These are phyloP conservation scores for Nitzschia sp. DNA, from an alignment of 108 stramenopile genomes.

Conservation along the genomic window DNA sequence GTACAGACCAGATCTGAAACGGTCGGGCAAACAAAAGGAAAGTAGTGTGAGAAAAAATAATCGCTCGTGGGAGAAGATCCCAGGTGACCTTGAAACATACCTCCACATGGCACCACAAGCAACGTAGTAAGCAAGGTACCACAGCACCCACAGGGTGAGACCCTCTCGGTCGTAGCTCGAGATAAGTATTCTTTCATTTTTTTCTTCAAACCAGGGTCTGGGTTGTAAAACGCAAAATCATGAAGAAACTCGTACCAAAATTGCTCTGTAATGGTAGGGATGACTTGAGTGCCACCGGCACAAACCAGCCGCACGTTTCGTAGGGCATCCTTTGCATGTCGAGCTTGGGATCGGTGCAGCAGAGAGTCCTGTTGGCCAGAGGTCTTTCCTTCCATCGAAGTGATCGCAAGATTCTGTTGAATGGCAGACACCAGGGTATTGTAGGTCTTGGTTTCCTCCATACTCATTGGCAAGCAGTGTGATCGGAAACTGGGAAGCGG, in stretches of 20 bases:
- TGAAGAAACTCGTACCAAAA: constrained; percentile 68
- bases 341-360: constrained; percentile 62
- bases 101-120: constrained; percentile 69
- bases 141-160: constrained; percentile 68
- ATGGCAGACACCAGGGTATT: constrained; percentile 75
- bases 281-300: constrained; percentile 65
- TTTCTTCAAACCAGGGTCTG: constrained; percentile 30
- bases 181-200: constrained; percentile 60
- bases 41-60: neutral
- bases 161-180: constrained; percentile 43
- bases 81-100: neutral
- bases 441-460: constrained; percentile 62
- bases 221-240: constrained; percentile 36
- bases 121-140: constrained; percentile 62
- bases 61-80: neutral
- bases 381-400: constrained; percentile 79
- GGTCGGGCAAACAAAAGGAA: too few relatives aligned
- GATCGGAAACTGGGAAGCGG: constrained; percentile 50
- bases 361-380: constrained; percentile 82
- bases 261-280: constrained; percentile 42
- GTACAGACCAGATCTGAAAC: constrained; percentile 62
- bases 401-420: constrained; percentile 64
- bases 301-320: constrained; percentile 76
- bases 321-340: constrained; percentile 62
- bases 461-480: constrained; percentile 52